phyloP scores from a whole-genome alignment of 1,284 basidiomycete genomes.

The Termitomyces sp. region DNA sequence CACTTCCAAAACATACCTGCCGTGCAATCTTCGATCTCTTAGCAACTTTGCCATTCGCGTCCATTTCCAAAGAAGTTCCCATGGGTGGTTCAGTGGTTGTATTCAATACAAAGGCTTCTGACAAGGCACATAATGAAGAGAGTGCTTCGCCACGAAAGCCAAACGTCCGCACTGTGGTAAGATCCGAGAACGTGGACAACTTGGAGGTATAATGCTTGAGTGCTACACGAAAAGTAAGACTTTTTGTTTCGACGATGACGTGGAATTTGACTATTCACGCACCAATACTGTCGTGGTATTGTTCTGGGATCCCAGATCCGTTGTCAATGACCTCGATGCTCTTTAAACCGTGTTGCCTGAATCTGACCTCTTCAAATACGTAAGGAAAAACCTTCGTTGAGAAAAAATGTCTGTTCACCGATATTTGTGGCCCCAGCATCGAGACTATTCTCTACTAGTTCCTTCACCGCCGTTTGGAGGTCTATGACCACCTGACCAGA shows the following conservation, averaged over 20 bases:
- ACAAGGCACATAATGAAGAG: constrained; percentile 86
- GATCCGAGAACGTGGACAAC: constrained; percentile 71
- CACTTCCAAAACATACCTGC: constrained; percentile 47
- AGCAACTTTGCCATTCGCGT: constrained; percentile 57
- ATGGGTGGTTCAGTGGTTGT: constrained; percentile 77
- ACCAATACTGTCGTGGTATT: constrained; percentile 81
- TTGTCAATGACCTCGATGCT: constrained; percentile 91
- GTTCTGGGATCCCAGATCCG: constrained; percentile 77
- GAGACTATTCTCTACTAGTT: constrained; percentile 93
- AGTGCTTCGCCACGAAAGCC: constrained; percentile 97
- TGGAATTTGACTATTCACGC: constrained; percentile 20
- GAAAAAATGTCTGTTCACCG: constrained; percentile 44
- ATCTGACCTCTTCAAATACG: constrained; percentile 56
- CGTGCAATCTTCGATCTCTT: constrained; percentile 60
- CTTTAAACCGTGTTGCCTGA: constrained; percentile 87
- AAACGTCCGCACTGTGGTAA: constrained; percentile 78
- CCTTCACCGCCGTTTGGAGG: constrained; percentile 91
- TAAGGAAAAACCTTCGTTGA: not conserved
- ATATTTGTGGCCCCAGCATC: constrained; percentile 89
- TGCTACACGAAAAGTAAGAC: constrained; percentile 38
- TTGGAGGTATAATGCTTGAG: constrained; percentile 96
- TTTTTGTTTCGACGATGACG: not conserved
- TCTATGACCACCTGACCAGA: constrained; percentile 95
- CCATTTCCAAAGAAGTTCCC: constrained; percentile 75
- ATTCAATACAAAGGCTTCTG: constrained; percentile 63